Evolutionary conservation across 2,329 filamentous ascomycete species (phyloP).

Genomic region (Dactylellina cionopaga): DNA sequence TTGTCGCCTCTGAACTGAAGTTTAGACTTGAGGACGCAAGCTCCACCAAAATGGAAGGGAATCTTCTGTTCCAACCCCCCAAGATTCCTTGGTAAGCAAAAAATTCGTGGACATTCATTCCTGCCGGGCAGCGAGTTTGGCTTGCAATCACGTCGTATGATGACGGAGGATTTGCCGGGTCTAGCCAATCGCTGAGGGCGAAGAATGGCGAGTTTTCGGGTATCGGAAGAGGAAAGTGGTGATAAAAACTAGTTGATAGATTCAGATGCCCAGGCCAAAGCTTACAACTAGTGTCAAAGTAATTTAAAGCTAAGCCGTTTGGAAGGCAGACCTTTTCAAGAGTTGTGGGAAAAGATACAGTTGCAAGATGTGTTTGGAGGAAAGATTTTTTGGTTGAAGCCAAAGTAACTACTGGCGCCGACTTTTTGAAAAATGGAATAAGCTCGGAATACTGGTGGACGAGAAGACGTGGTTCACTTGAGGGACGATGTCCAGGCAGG

Average conservation of each 20-base stretch:
- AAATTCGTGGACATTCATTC: conserved; percentile 66
- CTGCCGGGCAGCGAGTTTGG: conserved; percentile 64
- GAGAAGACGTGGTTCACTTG: conserved; percentile 55
- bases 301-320: conserved; percentile 64
- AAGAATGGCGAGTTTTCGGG: conserved; percentile 61
- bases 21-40: conserved; percentile 69
- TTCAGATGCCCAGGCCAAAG: conserved; percentile 61
- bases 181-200: conserved; percentile 54
- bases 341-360: conserved; percentile 61
- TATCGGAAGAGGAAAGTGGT: conserved; percentile 62
- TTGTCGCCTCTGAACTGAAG: conserved; percentile 68
- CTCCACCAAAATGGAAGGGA: conserved; percentile 65
- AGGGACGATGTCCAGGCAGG: conserved; percentile 10
- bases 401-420: conserved; percentile 59
- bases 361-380: conserved; percentile 65
- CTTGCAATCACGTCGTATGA: conserved; percentile 68
- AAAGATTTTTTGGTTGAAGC: conserved; percentile 65
- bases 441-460: conserved; percentile 60
- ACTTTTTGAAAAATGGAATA: conserved; percentile 49
- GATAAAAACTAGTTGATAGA: conserved; percentile 61
- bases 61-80: conserved; percentile 63
- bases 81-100: conserved; percentile 65
- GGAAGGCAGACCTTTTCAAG: conserved; percentile 63
- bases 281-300: conserved; percentile 62
- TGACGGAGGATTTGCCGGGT: conserved; percentile 60